Percentiles rank a stretch among this genome's conserved stretches.
phyloP scores from a whole-genome alignment of 495 filamentous ascomycete species.

The Coniosporium apollinis region DNA sequence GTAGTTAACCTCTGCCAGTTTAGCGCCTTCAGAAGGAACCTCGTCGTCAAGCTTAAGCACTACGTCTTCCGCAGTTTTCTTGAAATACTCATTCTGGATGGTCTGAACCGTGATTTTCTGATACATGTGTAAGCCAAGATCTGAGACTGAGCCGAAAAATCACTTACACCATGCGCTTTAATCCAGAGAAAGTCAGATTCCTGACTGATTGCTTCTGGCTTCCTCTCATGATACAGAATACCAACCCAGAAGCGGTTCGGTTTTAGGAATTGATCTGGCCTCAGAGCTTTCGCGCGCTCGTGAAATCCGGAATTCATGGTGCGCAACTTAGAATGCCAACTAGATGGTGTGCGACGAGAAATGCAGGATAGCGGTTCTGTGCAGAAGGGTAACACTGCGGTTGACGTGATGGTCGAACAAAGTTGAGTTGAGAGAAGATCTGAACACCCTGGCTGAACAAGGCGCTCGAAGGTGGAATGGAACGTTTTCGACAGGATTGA shows the following conservation, averaged over 20 bases:
- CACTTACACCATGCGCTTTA: slow-evolving; percentile 19
- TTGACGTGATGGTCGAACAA: too few species aligned
- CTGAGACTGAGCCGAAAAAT: neutral
- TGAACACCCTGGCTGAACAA: too few species aligned
- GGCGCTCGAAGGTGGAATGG: too few species aligned
- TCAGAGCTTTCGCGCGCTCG: slow-evolving; percentile 4
- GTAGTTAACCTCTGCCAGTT: slow-evolving; percentile 12
- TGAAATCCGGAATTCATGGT: slow-evolving; percentile 8
- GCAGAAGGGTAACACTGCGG: too few species aligned
- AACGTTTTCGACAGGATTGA: too few species aligned
- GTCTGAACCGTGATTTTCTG: slow-evolving; percentile 22
- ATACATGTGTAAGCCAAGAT: neutral
- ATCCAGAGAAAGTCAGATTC: slow-evolving; percentile 24
- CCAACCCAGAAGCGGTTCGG: slow-evolving; percentile 11
- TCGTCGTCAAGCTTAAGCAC: slow-evolving; percentile 3
- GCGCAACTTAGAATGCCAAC: too few species aligned
- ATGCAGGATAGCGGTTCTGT: too few species aligned
- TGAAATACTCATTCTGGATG: slow-evolving; percentile 13
- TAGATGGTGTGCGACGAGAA: too few species aligned
- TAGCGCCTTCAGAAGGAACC: slow-evolving; percentile 1
- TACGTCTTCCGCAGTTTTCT: slow-evolving; percentile 7
- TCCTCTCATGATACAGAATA: slow-evolving; percentile 7
- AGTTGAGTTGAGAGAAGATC: too few species aligned
- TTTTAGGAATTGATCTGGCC: slow-evolving; percentile 2
- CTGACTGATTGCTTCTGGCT: slow-evolving; percentile 6